These are phyloP conservation scores for Stentor roeselii DNA, from an alignment of 73 alveolate genomes.

Conservation along the genomic window DNA sequence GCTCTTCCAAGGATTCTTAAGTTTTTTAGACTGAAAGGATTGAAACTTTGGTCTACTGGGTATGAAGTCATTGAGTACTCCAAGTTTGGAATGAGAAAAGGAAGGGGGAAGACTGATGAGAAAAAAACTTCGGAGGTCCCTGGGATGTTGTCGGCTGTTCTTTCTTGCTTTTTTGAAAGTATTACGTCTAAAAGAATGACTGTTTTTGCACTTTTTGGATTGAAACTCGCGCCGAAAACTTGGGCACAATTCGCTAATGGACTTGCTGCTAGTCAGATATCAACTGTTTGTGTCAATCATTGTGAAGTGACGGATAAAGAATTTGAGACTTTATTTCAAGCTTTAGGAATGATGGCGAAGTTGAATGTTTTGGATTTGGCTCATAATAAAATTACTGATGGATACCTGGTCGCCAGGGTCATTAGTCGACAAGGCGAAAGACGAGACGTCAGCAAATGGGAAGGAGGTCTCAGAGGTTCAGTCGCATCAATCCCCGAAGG, in stretches of 20 bases:
- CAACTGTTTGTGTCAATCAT: not conserved
- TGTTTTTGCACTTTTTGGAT: not conserved
- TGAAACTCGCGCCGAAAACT: not conserved
- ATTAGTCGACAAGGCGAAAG: slow-evolving; percentile 25
- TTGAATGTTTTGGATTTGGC: not conserved
- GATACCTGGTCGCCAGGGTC: not conserved
- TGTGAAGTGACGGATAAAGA: not conserved
- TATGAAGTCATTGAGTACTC: not conserved
- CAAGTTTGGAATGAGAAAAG: not conserved
- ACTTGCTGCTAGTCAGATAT: not conserved
- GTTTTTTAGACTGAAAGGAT: not conserved
- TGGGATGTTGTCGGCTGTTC: not conserved
- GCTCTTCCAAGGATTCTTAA: not conserved
- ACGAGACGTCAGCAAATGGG: not conserved
- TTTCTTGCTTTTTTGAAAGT: not conserved
- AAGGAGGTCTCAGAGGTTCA: not conserved
- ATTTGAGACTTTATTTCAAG: not conserved
- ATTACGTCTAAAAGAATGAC: not conserved
- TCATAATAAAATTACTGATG: not conserved
- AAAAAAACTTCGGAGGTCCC: not conserved
- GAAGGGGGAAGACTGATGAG: not conserved
- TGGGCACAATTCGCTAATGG: not conserved
- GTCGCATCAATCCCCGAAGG: not conserved
- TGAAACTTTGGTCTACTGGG: not conserved
- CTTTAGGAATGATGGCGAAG: not conserved